phyloP scores from a whole-genome alignment of 2,329 filamentous ascomycete species.

The Pseudogymnoascus sp. region DNA sequence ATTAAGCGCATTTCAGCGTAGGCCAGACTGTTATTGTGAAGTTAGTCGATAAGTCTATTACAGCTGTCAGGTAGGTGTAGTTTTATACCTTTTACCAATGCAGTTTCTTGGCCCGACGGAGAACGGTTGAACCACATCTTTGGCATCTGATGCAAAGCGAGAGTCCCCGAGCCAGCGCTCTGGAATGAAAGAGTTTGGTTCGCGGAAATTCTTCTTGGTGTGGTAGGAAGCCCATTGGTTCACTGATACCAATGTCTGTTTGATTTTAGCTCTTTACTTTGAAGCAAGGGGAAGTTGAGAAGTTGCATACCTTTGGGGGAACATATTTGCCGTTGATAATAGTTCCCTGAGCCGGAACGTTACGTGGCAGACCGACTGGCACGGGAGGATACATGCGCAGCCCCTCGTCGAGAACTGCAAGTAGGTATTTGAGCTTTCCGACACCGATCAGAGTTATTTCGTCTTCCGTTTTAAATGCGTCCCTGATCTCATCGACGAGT shows the following conservation, averaged over 20 bases:
- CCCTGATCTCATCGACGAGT: slow-evolving; percentile 35
- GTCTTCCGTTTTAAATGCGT: slow-evolving; percentile 27
- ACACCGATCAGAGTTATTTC: slow-evolving; percentile 16
- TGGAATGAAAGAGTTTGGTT: slow-evolving; percentile 28
- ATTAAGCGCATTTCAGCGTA: slow-evolving; percentile 17
- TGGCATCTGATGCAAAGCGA: slow-evolving; percentile 23
- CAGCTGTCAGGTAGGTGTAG: neutral
- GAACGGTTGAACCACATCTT: slow-evolving; percentile 15
- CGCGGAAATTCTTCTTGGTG: neutral
- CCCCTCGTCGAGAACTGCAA: slow-evolving; percentile 30
- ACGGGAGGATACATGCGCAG: slow-evolving; percentile 28
- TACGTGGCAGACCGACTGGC: slow-evolving; percentile 11
- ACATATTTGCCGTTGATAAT: slow-evolving; percentile 18
- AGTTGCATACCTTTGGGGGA: neutral
- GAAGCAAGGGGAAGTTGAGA: neutral
- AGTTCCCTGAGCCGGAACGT: slow-evolving; percentile 16
- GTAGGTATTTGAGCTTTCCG: slow-evolving; percentile 25
- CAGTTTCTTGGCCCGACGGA: slow-evolving; percentile 16
- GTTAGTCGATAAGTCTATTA: neutral
- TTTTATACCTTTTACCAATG: slow-evolving; percentile 12
- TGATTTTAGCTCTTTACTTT: slow-evolving; percentile 12
- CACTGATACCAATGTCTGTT: slow-evolving; percentile 9
- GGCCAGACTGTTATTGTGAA: slow-evolving; percentile 11
- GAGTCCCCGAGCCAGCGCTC: slow-evolving; percentile 30
- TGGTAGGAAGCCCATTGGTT: neutral